Conservation (phyloP, 495 filamentous ascomycete genomes). For the Daldinia concentrica region DNA sequence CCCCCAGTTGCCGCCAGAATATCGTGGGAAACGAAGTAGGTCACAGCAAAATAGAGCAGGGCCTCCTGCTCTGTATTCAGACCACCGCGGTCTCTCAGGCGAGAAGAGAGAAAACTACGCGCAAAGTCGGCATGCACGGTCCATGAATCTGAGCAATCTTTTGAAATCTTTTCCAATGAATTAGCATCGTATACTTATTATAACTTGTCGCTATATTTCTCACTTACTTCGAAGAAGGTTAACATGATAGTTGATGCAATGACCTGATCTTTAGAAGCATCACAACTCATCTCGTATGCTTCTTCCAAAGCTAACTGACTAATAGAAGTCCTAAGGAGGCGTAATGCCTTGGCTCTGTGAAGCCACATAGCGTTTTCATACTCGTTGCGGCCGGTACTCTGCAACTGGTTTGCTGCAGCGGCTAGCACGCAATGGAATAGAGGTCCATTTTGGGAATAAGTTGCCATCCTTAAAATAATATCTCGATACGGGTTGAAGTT, state of each 20-base stretch:
- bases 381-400: slow-evolving; percentile 33
- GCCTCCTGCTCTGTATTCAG: slow-evolving; percentile 30
- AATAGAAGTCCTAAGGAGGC: slow-evolving; percentile 23
- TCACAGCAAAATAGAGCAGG: slow-evolving; percentile 35
- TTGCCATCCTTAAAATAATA: slow-evolving; percentile 31
- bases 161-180: slow-evolving; percentile 19
- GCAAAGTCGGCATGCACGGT: slow-evolving; percentile 36
- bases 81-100: slow-evolving; percentile 19
- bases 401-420: slow-evolving; percentile 31
- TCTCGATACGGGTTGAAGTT: slow-evolving; percentile 31
- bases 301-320: slow-evolving; percentile 9
- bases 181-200: slow-evolving; percentile 4
- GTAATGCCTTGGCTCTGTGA: slow-evolving; percentile 33
- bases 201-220: neutral
- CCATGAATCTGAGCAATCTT: slow-evolving; percentile 36
- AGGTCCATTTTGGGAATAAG: slow-evolving; percentile 20
- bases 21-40: slow-evolving; percentile 39
- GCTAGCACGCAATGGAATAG: slow-evolving; percentile 37
- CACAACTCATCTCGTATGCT: neutral
- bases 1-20: slow-evolving; percentile 34
- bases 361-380: slow-evolving; percentile 29
- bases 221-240: slow-evolving; percentile 35
- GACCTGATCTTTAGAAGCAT: slow-evolving; percentile 27
- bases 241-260: slow-evolving; percentile 39
- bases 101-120: slow-evolving; percentile 24